Conservation (phyloP, 345 rosid genomes). For the Cardamine chenopodiifolia region DNA sequence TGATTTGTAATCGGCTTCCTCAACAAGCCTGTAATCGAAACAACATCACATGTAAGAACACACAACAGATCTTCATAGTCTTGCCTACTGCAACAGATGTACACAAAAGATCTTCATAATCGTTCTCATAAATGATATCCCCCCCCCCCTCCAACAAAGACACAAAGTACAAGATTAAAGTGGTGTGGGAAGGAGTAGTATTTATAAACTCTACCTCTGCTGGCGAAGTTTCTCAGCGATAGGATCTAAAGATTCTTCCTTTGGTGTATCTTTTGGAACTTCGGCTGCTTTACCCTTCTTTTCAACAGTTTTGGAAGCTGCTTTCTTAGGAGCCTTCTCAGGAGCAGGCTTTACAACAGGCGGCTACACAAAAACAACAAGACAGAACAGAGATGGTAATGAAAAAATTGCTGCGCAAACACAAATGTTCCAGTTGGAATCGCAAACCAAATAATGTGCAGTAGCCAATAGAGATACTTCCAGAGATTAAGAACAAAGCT, state of each 20-base stretch:
- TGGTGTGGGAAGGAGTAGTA: not conserved
- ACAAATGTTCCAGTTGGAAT: not conserved
- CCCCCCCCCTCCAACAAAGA: no score
- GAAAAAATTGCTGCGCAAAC: not conserved
- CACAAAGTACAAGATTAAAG: not conserved
- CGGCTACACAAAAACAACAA: constrained; percentile 35
- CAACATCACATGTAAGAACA: constrained; percentile 8
- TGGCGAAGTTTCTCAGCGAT: constrained; percentile 73
- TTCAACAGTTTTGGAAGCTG: constrained; percentile 50
- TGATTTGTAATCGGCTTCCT: constrained; percentile 83
- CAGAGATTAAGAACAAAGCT: not conserved
- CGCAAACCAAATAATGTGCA: not conserved
- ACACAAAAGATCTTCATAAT: no score
- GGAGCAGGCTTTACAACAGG: constrained; percentile 52
- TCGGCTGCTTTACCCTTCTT: constrained; percentile 61
- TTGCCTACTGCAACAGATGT: no score
- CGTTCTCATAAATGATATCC: no score
- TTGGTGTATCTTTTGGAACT: constrained; percentile 23
- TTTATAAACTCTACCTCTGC: constrained; percentile 58
- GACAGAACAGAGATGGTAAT: not conserved
- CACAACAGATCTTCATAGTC: not conserved
- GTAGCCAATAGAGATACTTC: not conserved
- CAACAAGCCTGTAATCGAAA: constrained; percentile 67
- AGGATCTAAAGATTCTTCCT: constrained; percentile 63
- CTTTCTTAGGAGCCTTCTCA: constrained; percentile 53